phyloP scores from a whole-genome alignment of 2,329 filamentous ascomycete species.

The Elsinoe ampelina region DNA sequence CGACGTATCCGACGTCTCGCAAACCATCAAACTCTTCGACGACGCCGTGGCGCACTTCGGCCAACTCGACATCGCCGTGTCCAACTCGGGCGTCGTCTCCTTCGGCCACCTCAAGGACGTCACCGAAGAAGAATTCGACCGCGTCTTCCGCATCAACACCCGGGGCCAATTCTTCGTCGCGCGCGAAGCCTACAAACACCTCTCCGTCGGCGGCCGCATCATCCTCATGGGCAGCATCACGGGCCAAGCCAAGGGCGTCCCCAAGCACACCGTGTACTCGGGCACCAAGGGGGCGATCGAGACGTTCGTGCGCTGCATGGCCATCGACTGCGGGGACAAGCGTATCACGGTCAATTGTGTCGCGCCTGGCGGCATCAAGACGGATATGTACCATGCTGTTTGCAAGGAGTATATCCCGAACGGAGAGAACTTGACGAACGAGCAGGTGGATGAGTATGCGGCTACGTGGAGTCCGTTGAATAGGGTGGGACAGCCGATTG shows the following conservation, averaged over 20 bases:
- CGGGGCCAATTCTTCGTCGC: slow-evolving; percentile 56
- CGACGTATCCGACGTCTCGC: slow-evolving; percentile 54
- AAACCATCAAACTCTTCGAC: slow-evolving; percentile 56
- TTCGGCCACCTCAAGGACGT: slow-evolving; percentile 47
- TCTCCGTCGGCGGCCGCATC: slow-evolving; percentile 43
- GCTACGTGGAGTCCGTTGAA: slow-evolving; percentile 55
- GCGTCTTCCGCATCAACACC: slow-evolving; percentile 53
- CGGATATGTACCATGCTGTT: slow-evolving; percentile 52
- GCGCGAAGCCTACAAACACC: slow-evolving; percentile 46
- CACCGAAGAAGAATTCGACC: slow-evolving; percentile 47
- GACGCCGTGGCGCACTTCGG: slow-evolving; percentile 55
- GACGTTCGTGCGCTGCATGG: slow-evolving; percentile 47
- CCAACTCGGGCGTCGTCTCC: slow-evolving; percentile 53
- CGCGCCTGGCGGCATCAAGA: slow-evolving; percentile 47
- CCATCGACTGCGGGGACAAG: slow-evolving; percentile 46
- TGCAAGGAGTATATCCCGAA: slow-evolving; percentile 55
- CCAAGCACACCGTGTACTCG: slow-evolving; percentile 46
- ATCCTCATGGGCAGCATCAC: slow-evolving; percentile 49
- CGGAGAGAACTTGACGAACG: slow-evolving; percentile 46
- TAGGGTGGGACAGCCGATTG: slow-evolving; percentile 58
- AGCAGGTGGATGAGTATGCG: slow-evolving; percentile 54
- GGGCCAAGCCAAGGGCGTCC: slow-evolving; percentile 47
- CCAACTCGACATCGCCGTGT: slow-evolving; percentile 60
- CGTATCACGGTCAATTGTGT: slow-evolving; percentile 53
- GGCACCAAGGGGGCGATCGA: slow-evolving; percentile 46